Evolutionary conservation across 164 flowering plant species (phyloP), one percentile per base, ranked within the genome.

Genomic region (Vitis cinerea): DNA sequence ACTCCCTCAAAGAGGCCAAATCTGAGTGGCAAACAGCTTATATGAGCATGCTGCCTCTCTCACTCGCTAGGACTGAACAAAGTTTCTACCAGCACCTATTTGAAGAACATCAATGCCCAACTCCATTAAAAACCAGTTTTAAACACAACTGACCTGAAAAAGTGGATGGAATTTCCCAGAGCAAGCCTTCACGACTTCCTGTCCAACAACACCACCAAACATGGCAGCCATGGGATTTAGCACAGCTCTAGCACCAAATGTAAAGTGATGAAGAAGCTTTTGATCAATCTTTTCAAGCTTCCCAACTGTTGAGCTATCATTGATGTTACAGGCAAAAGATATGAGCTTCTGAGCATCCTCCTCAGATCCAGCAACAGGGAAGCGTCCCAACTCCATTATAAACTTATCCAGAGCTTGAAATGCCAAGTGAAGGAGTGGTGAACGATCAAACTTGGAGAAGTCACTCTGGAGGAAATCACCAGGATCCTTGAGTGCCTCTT

Each of bases 191-290:
- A 92, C 90, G 68, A 89, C 90, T 77, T 92, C 97, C 67, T 90
- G 97, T 23, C 95, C 98, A 52, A 92, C 97, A 69, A 93, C 82
- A 63, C 98, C 94, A 74, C 97, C 98, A 80, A 93, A 90, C 94
- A 93, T 89, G 52, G 98, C 98, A 72, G 98, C 98, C 98, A 93
- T 93, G 14, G 98, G 98, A 71, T 90, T 92, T 62, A 92, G 71
- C 29, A 89, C 94, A 13, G 98, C 97, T 79, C 77, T 89, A 8
- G 97, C 81, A 64, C 98, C 98, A 81, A 83, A 86, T n/a, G 97
- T 86, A 77, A 93, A 93, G 63, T 81, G 83, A n/a, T 80, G 78
- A 49, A 93, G 70, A 67, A 90, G 77, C 53, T 87, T 90, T 50
- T 76, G 80, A 66, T 90, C 86, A 63, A 89, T 78, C 66, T 84